Evolutionary conservation across 306 rosid species (phyloP).

Genomic region (Potentilla sterilis): DNA sequence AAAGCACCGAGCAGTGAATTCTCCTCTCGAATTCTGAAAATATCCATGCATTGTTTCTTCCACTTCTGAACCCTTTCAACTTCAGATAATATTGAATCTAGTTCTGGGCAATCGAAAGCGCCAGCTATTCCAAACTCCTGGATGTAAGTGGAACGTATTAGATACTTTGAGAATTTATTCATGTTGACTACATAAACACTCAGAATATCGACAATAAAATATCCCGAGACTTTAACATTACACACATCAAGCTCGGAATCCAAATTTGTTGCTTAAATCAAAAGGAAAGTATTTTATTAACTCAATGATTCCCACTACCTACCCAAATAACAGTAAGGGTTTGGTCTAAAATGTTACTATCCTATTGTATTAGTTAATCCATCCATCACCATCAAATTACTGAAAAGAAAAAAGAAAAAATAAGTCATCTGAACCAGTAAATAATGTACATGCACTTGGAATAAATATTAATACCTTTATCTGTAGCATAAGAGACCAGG

Average conservation of each 20-base stretch:
- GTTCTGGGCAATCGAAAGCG: slow-evolving; percentile 73
- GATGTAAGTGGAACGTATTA: slow-evolving; percentile 28
- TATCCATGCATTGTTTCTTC: slow-evolving; percentile 56
- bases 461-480: slow-evolving; percentile 54
- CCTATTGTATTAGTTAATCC: not conserved
- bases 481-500: slow-evolving; percentile 58
- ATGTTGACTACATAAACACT: slow-evolving; percentile 12
- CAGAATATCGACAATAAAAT: not conserved
- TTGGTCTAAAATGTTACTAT: not conserved
- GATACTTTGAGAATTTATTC: slow-evolving; percentile 18
- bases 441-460: not conserved
- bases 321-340: not conserved
- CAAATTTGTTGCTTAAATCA: not conserved
- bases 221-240: not conserved
- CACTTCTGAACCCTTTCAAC: slow-evolving; percentile 86
- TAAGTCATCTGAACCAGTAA: not conserved
- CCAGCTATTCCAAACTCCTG: slow-evolving; percentile 67
- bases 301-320: not conserved
- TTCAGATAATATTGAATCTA: slow-evolving; percentile 58
- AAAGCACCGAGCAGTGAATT: slow-evolving; percentile 52
- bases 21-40: slow-evolving; percentile 47
- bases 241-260: not conserved
- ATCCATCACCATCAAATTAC: not conserved
- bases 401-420: not conserved
- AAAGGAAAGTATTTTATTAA: not conserved